Evolutionary conservation across 2,329 filamentous ascomycete genomes (phyloP).

Genomic region (Peltaster fructicola): DNA sequence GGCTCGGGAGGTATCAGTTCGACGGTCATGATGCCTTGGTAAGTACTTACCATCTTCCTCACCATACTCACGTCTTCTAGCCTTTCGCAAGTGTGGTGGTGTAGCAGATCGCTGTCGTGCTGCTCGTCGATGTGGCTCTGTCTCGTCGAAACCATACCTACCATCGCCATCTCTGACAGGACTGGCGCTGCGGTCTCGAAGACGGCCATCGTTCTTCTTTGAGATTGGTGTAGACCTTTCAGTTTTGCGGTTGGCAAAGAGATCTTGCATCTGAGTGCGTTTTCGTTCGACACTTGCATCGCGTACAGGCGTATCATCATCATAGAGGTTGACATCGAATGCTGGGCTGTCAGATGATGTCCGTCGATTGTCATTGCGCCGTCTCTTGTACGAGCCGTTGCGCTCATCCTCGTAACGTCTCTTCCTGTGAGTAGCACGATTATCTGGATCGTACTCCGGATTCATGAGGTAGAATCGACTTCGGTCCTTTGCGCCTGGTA

Average conservation of each 20-base stretch:
- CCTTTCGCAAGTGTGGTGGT: slow-evolving; percentile 12
- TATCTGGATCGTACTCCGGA: slow-evolving; percentile 71
- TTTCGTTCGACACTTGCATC: no score
- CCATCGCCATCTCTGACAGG: slow-evolving; percentile 33
- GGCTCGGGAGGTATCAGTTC: slow-evolving; percentile 1
- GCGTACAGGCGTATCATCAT: no score
- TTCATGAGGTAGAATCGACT: slow-evolving; percentile 89
- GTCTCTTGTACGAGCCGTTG: slow-evolving; percentile 5
- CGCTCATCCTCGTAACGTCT: slow-evolving; percentile 4
- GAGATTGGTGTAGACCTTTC: no score
- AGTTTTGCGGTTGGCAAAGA: slow-evolving; percentile 13
- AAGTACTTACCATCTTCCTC: slow-evolving; percentile 1
- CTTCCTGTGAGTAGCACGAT: slow-evolving; percentile 37
- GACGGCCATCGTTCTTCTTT: slow-evolving; percentile 23
- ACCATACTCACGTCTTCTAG: slow-evolving; percentile 2
- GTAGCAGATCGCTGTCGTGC: slow-evolving; percentile 26
- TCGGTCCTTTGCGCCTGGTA: slow-evolving; percentile 55
- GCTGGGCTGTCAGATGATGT: slow-evolving; percentile 10
- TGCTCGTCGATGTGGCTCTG: slow-evolving; percentile 27
- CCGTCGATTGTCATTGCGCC: slow-evolving; percentile 5
- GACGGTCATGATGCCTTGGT: not conserved
- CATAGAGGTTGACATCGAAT: slow-evolving; percentile 69
- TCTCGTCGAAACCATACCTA: slow-evolving; percentile 30
- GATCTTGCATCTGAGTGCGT: no score
- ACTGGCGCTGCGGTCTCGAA: slow-evolving; percentile 43